A percentile compares a stretch with the other conserved stretches of the same genome.
Conservation (phyloP, 2,329 filamentous ascomycete genomes). For the Trichoderma semiorbis region DNA sequence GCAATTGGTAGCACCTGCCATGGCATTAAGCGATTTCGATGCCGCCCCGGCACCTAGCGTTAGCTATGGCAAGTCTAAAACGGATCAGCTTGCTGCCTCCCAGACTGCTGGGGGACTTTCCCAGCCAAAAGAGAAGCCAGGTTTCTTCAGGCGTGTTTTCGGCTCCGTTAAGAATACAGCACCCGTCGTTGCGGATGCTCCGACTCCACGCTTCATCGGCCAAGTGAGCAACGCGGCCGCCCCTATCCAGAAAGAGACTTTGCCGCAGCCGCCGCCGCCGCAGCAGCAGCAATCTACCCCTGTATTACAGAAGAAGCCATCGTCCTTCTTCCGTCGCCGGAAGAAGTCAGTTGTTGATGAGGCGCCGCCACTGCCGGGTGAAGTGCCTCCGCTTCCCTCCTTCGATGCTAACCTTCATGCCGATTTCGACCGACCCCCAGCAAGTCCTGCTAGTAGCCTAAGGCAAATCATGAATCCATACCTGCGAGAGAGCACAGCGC, state of each 20-base stretch:
- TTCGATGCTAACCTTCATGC: constrained; percentile 21
- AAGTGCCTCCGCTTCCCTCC: constrained; percentile 39
- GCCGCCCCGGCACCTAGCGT: constrained; percentile 57
- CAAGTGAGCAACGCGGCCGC: constrained; percentile 42
- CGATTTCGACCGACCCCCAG: constrained; percentile 36
- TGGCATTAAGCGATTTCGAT: constrained; percentile 41
- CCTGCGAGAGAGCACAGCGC: constrained; percentile 41
- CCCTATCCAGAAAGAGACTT: constrained; percentile 49
- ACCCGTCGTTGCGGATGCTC: constrained; percentile 22
- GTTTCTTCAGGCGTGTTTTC: constrained; percentile 94
- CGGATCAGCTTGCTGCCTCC: constrained; percentile 40
- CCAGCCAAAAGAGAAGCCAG: constrained; percentile 65
- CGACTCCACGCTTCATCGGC: constrained; percentile 32
- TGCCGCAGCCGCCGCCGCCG: constrained; percentile 30
- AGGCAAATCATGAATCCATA: constrained; percentile 86
- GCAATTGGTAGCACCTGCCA: constrained; percentile 25
- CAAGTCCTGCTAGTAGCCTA: constrained; percentile 74
- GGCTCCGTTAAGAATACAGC: constrained; percentile 60
- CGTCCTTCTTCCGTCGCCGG: constrained; percentile 87
- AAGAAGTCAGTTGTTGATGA: constrained; percentile 84
- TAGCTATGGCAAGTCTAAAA: constrained; percentile 57
- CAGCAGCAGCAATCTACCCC: constrained; percentile 50
- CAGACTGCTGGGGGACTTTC: constrained; percentile 39
- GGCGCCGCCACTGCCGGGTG: constrained; percentile 55
- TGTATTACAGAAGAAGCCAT: constrained; percentile 80